These are phyloP conservation scores for Tilletia indica DNA, from an alignment of 1,284 basidiomycete species.

Conservation along the genomic window DNA sequence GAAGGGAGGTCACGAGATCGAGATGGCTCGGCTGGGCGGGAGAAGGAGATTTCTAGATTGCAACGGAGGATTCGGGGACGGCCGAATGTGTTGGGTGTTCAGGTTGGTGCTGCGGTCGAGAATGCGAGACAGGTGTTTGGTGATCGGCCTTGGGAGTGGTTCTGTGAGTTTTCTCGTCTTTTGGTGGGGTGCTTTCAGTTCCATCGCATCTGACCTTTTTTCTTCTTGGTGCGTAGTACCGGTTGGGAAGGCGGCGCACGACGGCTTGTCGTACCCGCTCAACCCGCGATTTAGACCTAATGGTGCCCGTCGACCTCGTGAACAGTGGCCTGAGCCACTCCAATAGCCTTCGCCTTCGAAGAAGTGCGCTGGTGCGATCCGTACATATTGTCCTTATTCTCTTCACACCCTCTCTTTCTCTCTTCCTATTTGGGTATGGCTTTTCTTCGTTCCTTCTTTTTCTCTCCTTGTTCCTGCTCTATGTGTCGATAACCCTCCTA, in stretches of 20 bases:
- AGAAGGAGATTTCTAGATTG: background rate
- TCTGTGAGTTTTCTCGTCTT: conserved; percentile 47
- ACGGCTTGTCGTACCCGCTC: conserved; percentile 67
- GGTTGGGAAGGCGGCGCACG: conserved; percentile 63
- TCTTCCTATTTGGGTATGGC: background rate
- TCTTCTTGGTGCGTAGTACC: conserved; percentile 59
- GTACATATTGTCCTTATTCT: background rate
- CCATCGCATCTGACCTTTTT: background rate
- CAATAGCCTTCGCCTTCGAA: background rate
- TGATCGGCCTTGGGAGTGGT: conserved; percentile 65
- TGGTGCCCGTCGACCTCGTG: conserved; percentile 67
- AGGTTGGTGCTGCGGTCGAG: conserved; percentile 57
- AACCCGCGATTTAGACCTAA: conserved; percentile 73
- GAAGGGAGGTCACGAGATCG: background rate
- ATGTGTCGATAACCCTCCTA: too few species aligned
- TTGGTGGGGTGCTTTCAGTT: too few species aligned
- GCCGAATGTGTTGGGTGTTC: background rate
- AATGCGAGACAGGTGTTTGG: conserved; percentile 81
- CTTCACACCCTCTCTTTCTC: background rate
- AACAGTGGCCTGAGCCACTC: conserved; percentile 66
- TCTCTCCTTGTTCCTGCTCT: too few species aligned
- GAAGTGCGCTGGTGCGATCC: background rate
- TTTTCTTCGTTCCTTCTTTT: too few species aligned
- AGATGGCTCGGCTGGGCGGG: background rate
- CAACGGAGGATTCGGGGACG: background rate